A percentile compares a stretch with the other conserved stretches of the same genome.
Evolutionary conservation across 2,329 filamentous ascomycete species (phyloP).

Genomic region (Furcasterigmium sp.): DNA sequence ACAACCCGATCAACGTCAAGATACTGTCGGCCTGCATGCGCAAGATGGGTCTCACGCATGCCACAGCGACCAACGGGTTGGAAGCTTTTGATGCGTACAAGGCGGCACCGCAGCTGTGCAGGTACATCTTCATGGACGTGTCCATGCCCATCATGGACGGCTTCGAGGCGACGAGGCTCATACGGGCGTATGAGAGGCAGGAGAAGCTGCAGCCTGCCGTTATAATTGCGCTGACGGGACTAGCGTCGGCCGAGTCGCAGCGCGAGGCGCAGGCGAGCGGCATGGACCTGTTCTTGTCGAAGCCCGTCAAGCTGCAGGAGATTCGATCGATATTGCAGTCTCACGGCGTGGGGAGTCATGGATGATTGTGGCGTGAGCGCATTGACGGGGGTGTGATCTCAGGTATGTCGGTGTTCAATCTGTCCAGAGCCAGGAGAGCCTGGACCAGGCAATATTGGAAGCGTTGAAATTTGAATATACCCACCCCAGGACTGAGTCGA

Average conservation of each 20-base stretch:
- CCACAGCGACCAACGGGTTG: constrained; percentile 55
- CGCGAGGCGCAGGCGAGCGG: constrained; percentile 47
- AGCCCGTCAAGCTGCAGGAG: too few relatives aligned
- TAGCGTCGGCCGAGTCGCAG: constrained; percentile 41
- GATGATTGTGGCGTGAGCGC: too few relatives aligned
- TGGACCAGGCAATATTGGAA: too few relatives aligned
- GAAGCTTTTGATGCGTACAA: too few relatives aligned
- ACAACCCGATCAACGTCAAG: constrained; percentile 94
- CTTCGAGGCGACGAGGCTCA: constrained; percentile 78
- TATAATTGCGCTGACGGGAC: constrained; percentile 47
- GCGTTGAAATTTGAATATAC: too few relatives aligned
- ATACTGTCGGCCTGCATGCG: constrained; percentile 84
- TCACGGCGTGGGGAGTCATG: too few relatives aligned
- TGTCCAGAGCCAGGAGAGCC: too few relatives aligned
- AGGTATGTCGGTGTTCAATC: too few relatives aligned
- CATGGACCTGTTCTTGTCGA: constrained; percentile 48
- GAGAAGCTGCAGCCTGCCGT: constrained; percentile 31
- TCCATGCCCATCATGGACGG: constrained; percentile 95
- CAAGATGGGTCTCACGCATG: constrained; percentile 20
- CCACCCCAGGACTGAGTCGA: too few relatives aligned
- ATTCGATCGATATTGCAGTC: too few relatives aligned
- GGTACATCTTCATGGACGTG: constrained; percentile 98
- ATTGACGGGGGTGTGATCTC: too few relatives aligned
- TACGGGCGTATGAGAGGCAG: constrained; percentile 41
- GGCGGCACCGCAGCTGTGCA: too few relatives aligned